A percentile compares a stretch with the other conserved stretches of the same genome.
Evolutionary conservation across 306 rosid species (phyloP).

Genomic region (Carpinus fangiana): DNA sequence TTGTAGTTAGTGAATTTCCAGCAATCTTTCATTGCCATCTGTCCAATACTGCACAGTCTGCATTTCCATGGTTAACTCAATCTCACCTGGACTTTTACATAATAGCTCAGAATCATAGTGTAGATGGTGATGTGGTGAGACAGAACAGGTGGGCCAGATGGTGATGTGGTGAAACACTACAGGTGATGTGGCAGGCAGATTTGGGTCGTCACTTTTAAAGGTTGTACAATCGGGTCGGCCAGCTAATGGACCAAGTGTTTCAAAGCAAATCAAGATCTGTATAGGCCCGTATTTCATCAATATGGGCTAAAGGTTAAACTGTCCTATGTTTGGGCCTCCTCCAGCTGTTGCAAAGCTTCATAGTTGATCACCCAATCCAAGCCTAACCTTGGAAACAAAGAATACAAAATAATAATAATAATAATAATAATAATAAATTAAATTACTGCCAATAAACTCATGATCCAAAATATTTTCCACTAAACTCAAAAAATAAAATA

Average conservation of each 20-base stretch:
- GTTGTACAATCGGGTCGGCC: not conserved
- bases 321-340: too few species aligned
- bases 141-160: too few species aligned
- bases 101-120: not conserved
- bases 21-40: not conserved
- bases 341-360: too few species aligned
- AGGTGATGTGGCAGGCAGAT: too few species aligned
- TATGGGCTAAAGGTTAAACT: not conserved
- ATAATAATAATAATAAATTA: not conserved
- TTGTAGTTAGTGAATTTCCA: constrained; percentile 7
- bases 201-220: too few species aligned
- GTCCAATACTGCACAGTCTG: not conserved
- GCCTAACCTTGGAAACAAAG: too few species aligned
- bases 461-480: too few species aligned
- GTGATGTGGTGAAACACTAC: too few species aligned
- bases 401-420: too few species aligned
- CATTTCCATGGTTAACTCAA: not conserved
- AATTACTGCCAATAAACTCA: not conserved
- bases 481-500: too few species aligned
- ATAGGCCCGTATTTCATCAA: not conserved
- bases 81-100: not conserved
- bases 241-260: not conserved
- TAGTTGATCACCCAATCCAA: too few species aligned
- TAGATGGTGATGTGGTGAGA: too few species aligned
- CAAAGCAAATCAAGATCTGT: not conserved